These are phyloP conservation scores for Magnusiomyces tetraspermus DNA, from an alignment of 1,139 yeast genomes.

Conservation along the genomic window DNA sequence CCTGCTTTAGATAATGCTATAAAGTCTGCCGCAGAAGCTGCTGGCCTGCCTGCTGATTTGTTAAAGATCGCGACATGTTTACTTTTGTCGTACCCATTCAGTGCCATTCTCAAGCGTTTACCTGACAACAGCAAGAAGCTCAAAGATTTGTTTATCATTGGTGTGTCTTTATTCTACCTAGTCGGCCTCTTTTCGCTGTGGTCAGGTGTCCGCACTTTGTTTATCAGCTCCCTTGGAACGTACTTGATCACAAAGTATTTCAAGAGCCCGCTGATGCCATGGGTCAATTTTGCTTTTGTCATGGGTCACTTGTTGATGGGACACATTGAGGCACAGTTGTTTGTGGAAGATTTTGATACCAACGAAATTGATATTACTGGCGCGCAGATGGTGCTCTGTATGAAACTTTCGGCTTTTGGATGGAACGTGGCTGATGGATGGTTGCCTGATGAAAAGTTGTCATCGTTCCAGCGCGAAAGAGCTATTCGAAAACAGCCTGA, in stretches of 20 bases:
- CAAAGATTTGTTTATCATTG: conserved; percentile 49
- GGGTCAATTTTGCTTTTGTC: conserved; percentile 68
- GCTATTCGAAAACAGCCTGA: conserved; percentile 58
- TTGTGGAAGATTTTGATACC: conserved; percentile 44
- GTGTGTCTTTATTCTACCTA: conserved; percentile 44
- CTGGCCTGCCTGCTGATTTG: conserved; percentile 67
- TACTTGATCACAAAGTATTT: conserved; percentile 46
- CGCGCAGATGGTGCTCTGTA: conserved; percentile 92
- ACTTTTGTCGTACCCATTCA: conserved; percentile 73
- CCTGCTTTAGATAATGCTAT: conserved; percentile 21
- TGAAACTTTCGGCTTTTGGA: conserved; percentile 86
- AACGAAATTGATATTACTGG: conserved; percentile 78
- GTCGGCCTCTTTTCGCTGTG: conserved; percentile 65
- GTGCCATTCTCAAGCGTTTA: conserved; percentile 69
- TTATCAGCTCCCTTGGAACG: conserved; percentile 58
- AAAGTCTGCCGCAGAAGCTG: conserved; percentile 35
- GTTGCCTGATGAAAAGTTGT: conserved; percentile 31
- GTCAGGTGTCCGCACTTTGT: conserved; percentile 57
- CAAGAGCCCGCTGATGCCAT: conserved; percentile 70
- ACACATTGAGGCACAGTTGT: conserved; percentile 63
- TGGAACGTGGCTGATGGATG: conserved; percentile 88
- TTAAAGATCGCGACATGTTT: conserved; percentile 68
- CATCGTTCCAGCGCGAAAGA: conserved; percentile 49
- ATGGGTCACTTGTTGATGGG: conserved; percentile 71
- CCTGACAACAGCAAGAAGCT: conserved; percentile 56